Conservation (phyloP, 768 basidiomycete genomes). For the Suillus occidentalis region DNA sequence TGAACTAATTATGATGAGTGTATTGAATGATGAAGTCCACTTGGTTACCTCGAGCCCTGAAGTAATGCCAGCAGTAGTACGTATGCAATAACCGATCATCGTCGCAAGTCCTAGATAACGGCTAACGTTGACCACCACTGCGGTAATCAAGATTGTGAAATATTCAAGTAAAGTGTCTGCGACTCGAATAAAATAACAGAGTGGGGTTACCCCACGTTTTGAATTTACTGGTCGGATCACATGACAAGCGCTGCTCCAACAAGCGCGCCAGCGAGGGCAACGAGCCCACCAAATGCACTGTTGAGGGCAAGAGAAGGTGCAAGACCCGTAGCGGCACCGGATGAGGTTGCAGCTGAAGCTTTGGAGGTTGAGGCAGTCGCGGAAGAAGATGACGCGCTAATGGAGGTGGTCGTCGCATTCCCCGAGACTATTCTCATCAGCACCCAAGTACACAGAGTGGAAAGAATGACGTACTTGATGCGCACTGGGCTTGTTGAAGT, state of each 20-base stretch:
- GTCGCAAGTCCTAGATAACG: not conserved
- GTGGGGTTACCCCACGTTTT: not conserved
- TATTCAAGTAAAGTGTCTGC: not conserved
- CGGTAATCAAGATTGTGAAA: not conserved
- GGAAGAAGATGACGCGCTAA: not conserved
- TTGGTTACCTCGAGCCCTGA: not conserved
- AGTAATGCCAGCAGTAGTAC: not conserved
- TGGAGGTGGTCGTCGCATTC: not conserved
- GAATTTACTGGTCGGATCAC: slow-evolving; percentile 6
- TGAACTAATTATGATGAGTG: not conserved
- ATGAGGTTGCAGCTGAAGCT: not conserved
- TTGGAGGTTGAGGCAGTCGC: not conserved
- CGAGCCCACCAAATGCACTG: slow-evolving; percentile 19
- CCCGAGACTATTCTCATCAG: slow-evolving; percentile 4
- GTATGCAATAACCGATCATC: not conserved
- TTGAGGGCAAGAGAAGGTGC: slow-evolving; percentile 19
- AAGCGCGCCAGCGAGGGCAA: slow-evolving; percentile 27
- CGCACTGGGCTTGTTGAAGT: slow-evolving; percentile 37
- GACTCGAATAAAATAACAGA: not conserved
- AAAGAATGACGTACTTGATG: slow-evolving; percentile 12
- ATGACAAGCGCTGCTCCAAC: slow-evolving; percentile 26
- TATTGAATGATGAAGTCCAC: not conserved
- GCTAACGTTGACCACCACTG: too few relatives aligned
- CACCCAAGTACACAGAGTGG: not conserved
- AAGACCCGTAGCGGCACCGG: slow-evolving; percentile 20